Conservation (phyloP, 345 rosid species). For the Lumnitzera racemosa region DNA sequence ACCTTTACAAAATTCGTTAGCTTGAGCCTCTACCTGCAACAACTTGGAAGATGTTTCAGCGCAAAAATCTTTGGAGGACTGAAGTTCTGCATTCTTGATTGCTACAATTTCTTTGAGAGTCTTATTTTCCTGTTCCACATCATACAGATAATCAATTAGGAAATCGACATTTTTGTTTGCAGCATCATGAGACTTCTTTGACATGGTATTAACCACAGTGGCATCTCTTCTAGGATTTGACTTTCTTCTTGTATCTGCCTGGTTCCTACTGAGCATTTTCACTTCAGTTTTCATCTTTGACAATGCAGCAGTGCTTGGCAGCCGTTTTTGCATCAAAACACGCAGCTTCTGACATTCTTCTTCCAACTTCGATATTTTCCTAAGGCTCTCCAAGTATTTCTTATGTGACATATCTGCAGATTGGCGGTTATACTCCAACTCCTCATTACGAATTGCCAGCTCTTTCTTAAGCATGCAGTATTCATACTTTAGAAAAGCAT, state of each 20-base stretch:
- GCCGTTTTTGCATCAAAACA: slow-evolving; percentile 46
- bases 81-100: slow-evolving; percentile 47
- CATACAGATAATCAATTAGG: slow-evolving; percentile 44
- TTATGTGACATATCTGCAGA: slow-evolving; percentile 55
- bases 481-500: slow-evolving; percentile 77
- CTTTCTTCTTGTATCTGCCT: slow-evolving; percentile 29
- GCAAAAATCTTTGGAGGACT: slow-evolving; percentile 42
- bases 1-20: slow-evolving; percentile 18
- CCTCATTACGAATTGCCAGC: slow-evolving; percentile 64
- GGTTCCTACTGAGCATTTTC: slow-evolving; percentile 32
- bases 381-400: slow-evolving; percentile 53
- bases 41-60: slow-evolving; percentile 46
- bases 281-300: slow-evolving; percentile 39
- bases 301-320: slow-evolving; percentile 42
- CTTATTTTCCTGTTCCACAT: slow-evolving; percentile 69
- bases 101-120: slow-evolving; percentile 53
- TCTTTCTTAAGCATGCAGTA: slow-evolving; percentile 80
- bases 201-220: slow-evolving; percentile 30
- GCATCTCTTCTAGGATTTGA: slow-evolving; percentile 36
- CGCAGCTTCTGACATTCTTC: slow-evolving; percentile 76
- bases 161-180: slow-evolving; percentile 31
- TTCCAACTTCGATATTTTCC: slow-evolving; percentile 67
- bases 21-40: slow-evolving; percentile 32
- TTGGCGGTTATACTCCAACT: slow-evolving; percentile 58
- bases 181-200: slow-evolving; percentile 25